phyloP scores from a whole-genome alignment of 176 grass and related monocot species.

The Hyparrhenia diplandra region DNA sequence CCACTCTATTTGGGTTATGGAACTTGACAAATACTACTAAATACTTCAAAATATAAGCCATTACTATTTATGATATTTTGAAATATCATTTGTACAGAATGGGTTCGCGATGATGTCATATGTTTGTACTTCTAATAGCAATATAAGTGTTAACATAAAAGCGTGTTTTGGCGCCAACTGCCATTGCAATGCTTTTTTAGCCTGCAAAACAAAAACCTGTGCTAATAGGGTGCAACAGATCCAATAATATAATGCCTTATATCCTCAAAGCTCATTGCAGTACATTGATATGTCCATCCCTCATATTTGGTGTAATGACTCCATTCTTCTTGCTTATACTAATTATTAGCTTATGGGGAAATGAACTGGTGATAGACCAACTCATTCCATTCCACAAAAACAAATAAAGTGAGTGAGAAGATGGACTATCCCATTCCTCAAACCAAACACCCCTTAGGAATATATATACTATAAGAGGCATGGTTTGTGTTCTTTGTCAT shows the following conservation, averaged over 20 bases:
- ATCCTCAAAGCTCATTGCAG: slow-evolving; percentile 3
- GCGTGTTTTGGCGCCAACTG: background rate
- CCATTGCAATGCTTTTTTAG: slow-evolving; percentile 8
- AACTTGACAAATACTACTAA: slow-evolving; percentile 1
- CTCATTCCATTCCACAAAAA: background rate
- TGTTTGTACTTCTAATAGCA: background rate
- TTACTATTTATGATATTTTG: background rate
- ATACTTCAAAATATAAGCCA: slow-evolving; percentile 8
- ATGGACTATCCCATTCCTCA: background rate
- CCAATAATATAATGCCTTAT: background rate
- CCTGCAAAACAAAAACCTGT: background rate
- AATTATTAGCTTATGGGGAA: background rate
- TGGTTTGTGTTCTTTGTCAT: background rate
- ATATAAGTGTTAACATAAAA: background rate
- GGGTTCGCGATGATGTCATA: background rate
- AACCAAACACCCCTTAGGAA: background rate
- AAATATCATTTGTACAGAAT: background rate
- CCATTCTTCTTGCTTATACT: background rate
- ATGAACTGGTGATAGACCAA: background rate
- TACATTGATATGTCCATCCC: background rate
- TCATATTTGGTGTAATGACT: background rate
- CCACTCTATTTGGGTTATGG: background rate
- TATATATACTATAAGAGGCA: background rate
- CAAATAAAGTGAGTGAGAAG: background rate
- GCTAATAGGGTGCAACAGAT: background rate